Evolutionary conservation across 2,329 filamentous ascomycete species (phyloP), one percentile per base, ranked within the genome.

Genomic region (Monosporascus sp.): DNA sequence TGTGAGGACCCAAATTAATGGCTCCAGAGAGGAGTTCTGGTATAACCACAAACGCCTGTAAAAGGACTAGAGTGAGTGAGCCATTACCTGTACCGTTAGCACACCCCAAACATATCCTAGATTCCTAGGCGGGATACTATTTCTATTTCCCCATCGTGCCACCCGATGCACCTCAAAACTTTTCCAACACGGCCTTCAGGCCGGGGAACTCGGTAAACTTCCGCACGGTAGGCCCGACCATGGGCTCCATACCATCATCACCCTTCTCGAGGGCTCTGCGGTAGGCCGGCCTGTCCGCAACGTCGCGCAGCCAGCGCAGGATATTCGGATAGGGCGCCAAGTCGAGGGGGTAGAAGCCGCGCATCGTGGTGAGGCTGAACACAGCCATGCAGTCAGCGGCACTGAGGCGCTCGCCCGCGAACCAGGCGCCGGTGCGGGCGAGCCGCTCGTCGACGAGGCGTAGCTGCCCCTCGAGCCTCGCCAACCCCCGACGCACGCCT

Each of bases 351-450:
- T 15, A 9, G 37, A 49, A 52, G 9, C 50, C 47, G 24, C 50
- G 38, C 47, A 50, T 52, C 7, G 53, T 51, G 17, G 50, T 52
- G n/a, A 52, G 41, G 24, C 50, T 53, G 37, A 49, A 55, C 41
- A 51, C 48, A 24, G 20, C 41, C 53, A 55, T 52, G 40, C 49
- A 51, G 52, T 54, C 52, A 5, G 49, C 52, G 11, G 52, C 52
- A n/a, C 40, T 47, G n/a, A 48, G 22, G 14, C 41, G 28, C 2
- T 43, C 24, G 41, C 52, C 52, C 14, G 52, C 52, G 31, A 54
- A 44, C 52, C 52, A 54, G 17, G 46, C 46, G 22, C 43, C 43
- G 24, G 40, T 54, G 41, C 50, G 28, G 9, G 31, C 49, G 17
- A 54, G 37, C n/a, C 48, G 52, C 41, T 46, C 52, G n/a, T 54